Percentiles rank a stretch among this genome's conserved stretches.
These are phyloP conservation scores for Coniferiporia weirii DNA, from an alignment of 1,284 basidiomycete species.

Conservation along the genomic window DNA sequence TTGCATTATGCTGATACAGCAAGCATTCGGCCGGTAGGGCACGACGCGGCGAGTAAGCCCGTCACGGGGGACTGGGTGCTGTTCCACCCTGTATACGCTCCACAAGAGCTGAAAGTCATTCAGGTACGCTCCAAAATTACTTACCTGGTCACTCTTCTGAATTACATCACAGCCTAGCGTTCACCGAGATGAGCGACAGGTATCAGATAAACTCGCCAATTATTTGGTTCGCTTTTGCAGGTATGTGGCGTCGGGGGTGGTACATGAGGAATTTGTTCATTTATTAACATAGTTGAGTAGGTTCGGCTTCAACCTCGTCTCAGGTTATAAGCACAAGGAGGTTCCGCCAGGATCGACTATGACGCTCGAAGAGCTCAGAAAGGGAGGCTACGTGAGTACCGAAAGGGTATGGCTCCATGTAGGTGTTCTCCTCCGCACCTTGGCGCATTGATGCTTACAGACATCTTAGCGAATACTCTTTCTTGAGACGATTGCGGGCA, in stretches of 20 bases:
- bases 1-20: slow-evolving; percentile 15
- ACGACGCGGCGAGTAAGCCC: neutral
- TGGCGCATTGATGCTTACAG: neutral
- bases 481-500: slow-evolving; percentile 88
- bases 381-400: slow-evolving; percentile 67
- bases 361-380: slow-evolving; percentile 65
- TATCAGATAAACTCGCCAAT: slow-evolving; percentile 70
- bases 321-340: slow-evolving; percentile 73
- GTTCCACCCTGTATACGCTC: slow-evolving; percentile 77
- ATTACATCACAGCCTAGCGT: slow-evolving; percentile 51
- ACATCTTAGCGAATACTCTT: slow-evolving; percentile 71
- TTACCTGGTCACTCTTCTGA: neutral
- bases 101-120: slow-evolving; percentile 75
- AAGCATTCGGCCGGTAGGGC: neutral
- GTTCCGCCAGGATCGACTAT: slow-evolving; percentile 57
- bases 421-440: slow-evolving; percentile 23
- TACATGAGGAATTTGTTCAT: neutral
- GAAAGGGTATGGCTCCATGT: slow-evolving; percentile 76
- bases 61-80: slow-evolving; percentile 76
- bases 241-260: slow-evolving; percentile 25
- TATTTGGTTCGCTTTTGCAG: slow-evolving; percentile 56
- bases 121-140: slow-evolving; percentile 37
- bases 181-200: slow-evolving; percentile 57
- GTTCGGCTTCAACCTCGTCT: slow-evolving; percentile 69
- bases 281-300: slow-evolving; percentile 29